Base-by-base conservation (phyloP, 176 grass and related monocot species). In the Oropetium thomaeum region DNA sequence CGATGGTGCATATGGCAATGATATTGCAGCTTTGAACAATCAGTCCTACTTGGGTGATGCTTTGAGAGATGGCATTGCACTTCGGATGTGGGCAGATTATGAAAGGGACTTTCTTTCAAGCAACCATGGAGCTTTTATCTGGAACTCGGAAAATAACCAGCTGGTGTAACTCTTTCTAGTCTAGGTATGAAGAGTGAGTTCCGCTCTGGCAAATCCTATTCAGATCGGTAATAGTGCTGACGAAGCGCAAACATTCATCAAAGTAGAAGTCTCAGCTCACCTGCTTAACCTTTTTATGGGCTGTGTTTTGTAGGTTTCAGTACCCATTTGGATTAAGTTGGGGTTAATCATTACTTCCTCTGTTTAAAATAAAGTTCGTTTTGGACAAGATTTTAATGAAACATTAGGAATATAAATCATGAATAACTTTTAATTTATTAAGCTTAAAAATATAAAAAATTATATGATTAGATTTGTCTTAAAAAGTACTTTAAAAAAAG, bases 11-110 rank as follows among this genome's bases (percentile, higher is more conserved):
- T 71, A 77, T 77, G 73, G 48, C 20, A 58, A 82, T 38, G 67
- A 82, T 66, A 48, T 72, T 59, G 51, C 39, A 59, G 73, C 67
- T 11, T 43, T 87, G 19, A 82, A 67, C 67, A 77, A 42, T 82
- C 59, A 87, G 41, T 59, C 45, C 8, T 13, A 20, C 79, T 58
- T 39, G 10, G 73, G 79, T 2, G 44, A 72, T 77, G 79, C 79
- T 72, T 34, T 82, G 1, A 77, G 85, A 65, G 58, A 87, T 41
- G 23, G 28, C 16, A 82, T 87, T 65, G 85, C 85, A 32, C 42
- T 71, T 60, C 77, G 12, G 73, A 87, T 87, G 85, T 87, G 79
- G 73, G 66, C 25, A 15, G 73, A 72, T 77, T 77, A 78, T 22
- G 1, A 66, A 59, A 77, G 31, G 26, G 81, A 39, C 22, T 31